These are phyloP conservation scores for Bassia scoparia DNA, from an alignment of 148 eudicot genomes.

Conservation along the genomic window DNA sequence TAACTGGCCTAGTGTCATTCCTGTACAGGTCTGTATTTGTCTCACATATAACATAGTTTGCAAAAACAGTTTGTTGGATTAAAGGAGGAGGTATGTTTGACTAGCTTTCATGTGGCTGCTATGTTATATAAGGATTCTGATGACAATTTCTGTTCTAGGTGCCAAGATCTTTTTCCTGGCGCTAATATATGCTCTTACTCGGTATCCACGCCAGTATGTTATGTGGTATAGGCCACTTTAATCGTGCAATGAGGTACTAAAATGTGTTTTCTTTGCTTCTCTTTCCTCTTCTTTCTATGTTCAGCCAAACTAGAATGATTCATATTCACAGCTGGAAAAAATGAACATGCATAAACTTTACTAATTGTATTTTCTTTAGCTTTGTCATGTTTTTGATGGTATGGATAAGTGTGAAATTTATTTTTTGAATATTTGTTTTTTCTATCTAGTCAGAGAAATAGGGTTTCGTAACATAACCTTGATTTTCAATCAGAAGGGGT, in stretches of 20 bases:
- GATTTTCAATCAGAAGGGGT: background rate
- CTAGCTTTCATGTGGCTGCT: background rate
- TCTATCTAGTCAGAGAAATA: background rate
- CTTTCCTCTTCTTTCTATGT: background rate
- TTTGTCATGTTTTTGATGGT: background rate
- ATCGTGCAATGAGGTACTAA: conserved; percentile 91
- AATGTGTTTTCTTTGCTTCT: background rate
- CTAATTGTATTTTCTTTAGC: background rate
- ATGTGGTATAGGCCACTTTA: conserved; percentile 96
- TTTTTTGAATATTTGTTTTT: background rate
- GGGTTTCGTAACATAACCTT: background rate
- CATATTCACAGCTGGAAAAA: background rate
- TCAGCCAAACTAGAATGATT: background rate
- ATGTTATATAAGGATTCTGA: conserved; percentile 15
- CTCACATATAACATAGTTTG: conserved; percentile 72
- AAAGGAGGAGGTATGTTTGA: conserved; percentile 68
- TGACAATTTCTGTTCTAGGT: conserved; percentile 41
- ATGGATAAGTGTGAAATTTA: background rate
- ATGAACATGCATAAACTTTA: background rate
- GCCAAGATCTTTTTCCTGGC: conserved; percentile 87
- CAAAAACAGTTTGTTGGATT: conserved; percentile 81
- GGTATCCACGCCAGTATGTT: conserved; percentile 84
- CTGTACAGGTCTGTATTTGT: conserved; percentile 68
- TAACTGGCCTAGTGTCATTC: background rate
- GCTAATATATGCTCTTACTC: conserved; percentile 66